A percentile compares a stretch with the other conserved stretches of the same genome.
These are phyloP conservation scores for Setaria italica DNA, from an alignment of 202 grass and related monocot species.

Conservation along the genomic window DNA sequence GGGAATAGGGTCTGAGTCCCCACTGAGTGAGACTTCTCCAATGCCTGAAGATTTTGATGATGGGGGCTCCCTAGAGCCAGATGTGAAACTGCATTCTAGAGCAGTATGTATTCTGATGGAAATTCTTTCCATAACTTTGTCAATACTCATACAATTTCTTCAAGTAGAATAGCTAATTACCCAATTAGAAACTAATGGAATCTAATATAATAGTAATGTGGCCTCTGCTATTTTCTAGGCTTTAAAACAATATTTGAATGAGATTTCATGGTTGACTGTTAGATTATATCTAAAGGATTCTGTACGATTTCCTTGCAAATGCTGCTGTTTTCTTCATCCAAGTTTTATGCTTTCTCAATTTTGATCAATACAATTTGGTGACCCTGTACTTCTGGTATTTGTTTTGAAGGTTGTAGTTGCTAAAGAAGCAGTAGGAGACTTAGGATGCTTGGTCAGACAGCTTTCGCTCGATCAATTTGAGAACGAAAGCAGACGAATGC, in stretches of 20 bases:
- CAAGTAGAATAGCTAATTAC: conserved; percentile 31
- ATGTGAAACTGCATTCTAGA: conserved; percentile 88
- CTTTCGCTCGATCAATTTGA: conserved; percentile 98
- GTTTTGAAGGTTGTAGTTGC: conserved; percentile 93
- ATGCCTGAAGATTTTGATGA: conserved; percentile 66
- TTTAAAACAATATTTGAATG: conserved; percentile 31
- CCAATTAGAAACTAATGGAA: conserved; percentile 21
- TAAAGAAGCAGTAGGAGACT: conserved; percentile 91
- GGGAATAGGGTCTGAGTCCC: conserved; percentile 79
- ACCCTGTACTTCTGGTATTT: conserved; percentile 35
- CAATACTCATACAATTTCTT: conserved; percentile 3
- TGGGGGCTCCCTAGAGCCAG: conserved; percentile 72
- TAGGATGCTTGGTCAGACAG: conserved; percentile 92
- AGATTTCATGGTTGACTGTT: conserved; percentile 13
- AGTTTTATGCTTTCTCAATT: conserved; percentile 14
- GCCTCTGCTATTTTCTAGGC: background rate
- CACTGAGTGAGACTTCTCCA: conserved; percentile 71
- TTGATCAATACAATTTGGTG: conserved; percentile 35
- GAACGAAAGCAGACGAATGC: conserved; percentile 99
- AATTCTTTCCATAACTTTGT: conserved; percentile 36
- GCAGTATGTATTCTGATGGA: conserved; percentile 66
- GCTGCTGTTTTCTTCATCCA: conserved; percentile 28
- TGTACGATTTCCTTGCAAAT: conserved; percentile 26
- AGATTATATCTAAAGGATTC: conserved; percentile 29
- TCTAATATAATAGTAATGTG: conserved; percentile 25